Base-by-base conservation (phyloP, 805 yeast genomes). In the Saturnispora saitoi region DNA sequence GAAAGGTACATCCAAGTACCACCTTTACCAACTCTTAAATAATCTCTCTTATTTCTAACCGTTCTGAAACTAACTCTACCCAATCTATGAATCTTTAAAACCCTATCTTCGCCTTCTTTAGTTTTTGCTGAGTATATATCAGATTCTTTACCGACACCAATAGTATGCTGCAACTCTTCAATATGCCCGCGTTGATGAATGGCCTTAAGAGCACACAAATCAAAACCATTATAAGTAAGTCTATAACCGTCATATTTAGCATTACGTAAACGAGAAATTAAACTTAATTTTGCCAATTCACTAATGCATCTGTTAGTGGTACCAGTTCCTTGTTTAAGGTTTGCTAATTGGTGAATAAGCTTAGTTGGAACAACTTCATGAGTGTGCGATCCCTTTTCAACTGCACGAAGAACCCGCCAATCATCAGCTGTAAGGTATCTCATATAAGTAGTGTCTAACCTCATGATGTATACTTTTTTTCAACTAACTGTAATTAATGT, bases 91-190 rank as follows among this genome's bases (percentile, higher is more conserved):
- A 93, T 83, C 65, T 93, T 93, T 61, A 93, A 68, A 15, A 90
- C 96, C 57, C 78, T 76, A 47, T 78, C 76, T 17, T 53, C 54
- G 0, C 91, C 93, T 19, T 75, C 61, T 11, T 73, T 69, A 58
- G 84, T 90, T 49, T 83, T 80, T 1, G 86, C 90, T 11, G 90
- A 76, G 64, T 84, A 88, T 59, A 93, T 90, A 69, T 93, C 99
- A 3, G 97, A 89, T 66, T 93, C 99, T 62, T 93, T 93, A 58
- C 99, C 99, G 45, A 93, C 96, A 51, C 98, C 99, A 56, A 91
- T 89, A 9, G 84, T 86, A 42, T 82, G 74, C 15, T 96, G 97
- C 14, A 91, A 77, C 1, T 91, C 83, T 58, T 81, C 81, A 9
- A 93, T 62, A 0, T 87, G 74, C 38, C 81, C 79, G 56, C 88